Base-by-base conservation (phyloP, 768 basidiomycete genomes). In the Ramaria sp. region DNA sequence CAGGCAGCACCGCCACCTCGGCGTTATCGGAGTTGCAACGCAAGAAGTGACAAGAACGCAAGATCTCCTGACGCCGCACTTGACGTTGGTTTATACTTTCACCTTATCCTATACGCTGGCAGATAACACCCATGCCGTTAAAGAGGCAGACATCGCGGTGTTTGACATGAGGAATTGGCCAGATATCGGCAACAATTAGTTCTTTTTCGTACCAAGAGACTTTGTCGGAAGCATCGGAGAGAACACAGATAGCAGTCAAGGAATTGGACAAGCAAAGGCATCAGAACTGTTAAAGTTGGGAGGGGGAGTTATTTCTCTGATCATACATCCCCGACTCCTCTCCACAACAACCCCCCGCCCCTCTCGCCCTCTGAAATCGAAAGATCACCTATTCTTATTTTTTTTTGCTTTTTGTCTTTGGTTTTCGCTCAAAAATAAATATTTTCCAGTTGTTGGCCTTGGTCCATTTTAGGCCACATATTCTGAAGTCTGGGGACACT, bases 401-500 rank as follows among this genome's bases (percentile, higher is more conserved):
- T 9, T 49, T 15, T 50, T 36, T 36, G 7, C 28, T 27, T 7
- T 50, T 50, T 18, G 20, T 50, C n/a, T 50, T 32, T 32, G 30
- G 5, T 32, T 10, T 32, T 32, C 5, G 5, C 30, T 32, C 30
- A 5, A 32, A 5, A 32, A 5, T 34, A 50, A 52, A 5, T 7
- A 18, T 41, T 10, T 39, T 52, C 41, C 25, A 4, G 37, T 18
- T 32, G 5, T n/a, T 43, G 3, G 38, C 16, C 12, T 52, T 3
- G 39, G 16, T 22, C 6, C 54, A 34, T 16, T 45, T 56, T 45
- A 59, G 37, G 56, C 56, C 15, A 49, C 58, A 27, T 56, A 49
- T 50, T 61, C 60, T 43, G 56, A 50, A 37, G 50, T 60, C 52
- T 61, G 60, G 28, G 63, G 62, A 51, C 62, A 62, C 32, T 63